phyloP scores from a whole-genome alignment of 371 early-diverging fungal genomes.

The Nematocida parisii region DNA sequence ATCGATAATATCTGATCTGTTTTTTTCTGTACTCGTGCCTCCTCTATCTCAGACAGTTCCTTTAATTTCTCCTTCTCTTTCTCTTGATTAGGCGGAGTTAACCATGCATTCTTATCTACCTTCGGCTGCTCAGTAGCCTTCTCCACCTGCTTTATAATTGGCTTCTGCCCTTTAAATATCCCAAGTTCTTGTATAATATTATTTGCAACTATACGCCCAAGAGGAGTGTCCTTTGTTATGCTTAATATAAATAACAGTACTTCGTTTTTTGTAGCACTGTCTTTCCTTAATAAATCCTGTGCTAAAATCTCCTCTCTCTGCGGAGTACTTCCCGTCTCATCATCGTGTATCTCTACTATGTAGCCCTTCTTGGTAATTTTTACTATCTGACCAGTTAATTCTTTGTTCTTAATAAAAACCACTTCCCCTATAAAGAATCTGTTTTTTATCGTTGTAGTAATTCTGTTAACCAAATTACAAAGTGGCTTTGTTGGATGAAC shows the following conservation, averaged over 20 bases:
- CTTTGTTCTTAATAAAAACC: conserved; percentile 55
- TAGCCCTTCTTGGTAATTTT: conserved; percentile 45
- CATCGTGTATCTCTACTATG: conserved; percentile 49
- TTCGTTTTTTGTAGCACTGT: conserved; percentile 52
- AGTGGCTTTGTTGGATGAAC: conserved; percentile 39
- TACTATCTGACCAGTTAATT: conserved; percentile 42
- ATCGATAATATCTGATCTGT: neutral
- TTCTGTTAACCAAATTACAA: conserved; percentile 35
- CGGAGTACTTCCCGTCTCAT: conserved; percentile 27
- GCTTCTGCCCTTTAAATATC: conserved; percentile 54
- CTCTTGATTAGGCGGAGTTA: neutral
- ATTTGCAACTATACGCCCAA: conserved; percentile 59
- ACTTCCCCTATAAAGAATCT: conserved; percentile 60
- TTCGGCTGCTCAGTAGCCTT: neutral
- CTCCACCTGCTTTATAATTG: neutral
- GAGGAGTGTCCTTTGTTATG: conserved; percentile 56
- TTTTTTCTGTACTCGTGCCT: conserved; percentile 10
- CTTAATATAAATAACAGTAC: conserved; percentile 58
- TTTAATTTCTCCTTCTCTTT: conserved; percentile 18
- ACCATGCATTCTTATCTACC: conserved; percentile 4
- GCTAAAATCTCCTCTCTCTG: conserved; percentile 32
- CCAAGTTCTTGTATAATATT: conserved; percentile 61
- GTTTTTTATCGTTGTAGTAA: conserved; percentile 34
- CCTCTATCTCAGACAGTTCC: conserved; percentile 19
- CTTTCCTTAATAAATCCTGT: conserved; percentile 35